Conservation (phyloP, 1,284 basidiomycete genomes). For the Somion occarium region DNA sequence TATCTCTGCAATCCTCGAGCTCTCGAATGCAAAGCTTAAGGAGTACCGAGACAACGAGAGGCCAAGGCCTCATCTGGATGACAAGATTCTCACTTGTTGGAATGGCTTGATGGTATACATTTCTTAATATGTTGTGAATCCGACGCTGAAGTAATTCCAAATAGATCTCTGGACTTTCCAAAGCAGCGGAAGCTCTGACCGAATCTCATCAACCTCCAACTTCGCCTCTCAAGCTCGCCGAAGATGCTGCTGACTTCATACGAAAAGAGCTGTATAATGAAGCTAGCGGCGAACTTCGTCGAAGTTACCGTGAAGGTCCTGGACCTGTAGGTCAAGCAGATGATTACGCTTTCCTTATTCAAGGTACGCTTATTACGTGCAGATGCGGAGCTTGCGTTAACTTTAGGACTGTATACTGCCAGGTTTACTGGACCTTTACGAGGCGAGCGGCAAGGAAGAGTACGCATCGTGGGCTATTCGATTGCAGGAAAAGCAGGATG, state of each 20-base stretch:
- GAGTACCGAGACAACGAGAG: constrained; percentile 31
- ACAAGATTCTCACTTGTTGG: constrained; percentile 42
- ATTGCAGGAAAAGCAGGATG: constrained; percentile 37
- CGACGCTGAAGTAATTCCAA: no score
- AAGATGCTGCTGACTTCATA: constrained; percentile 19
- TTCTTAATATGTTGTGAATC: no score
- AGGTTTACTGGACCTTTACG: constrained; percentile 33
- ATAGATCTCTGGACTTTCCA: constrained; percentile 25
- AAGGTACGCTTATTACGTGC: no score
- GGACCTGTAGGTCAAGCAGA: constrained; percentile 24
- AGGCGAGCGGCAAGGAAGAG: constrained; percentile 32
- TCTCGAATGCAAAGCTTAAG: constrained; percentile 23
- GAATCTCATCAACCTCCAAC: constrained; percentile 7
- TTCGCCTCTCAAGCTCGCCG: constrained; percentile 17
- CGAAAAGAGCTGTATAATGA: constrained; percentile 18
- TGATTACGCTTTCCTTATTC: constrained; percentile 28
- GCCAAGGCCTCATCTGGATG: constrained; percentile 38
- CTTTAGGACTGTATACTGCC: not conserved
- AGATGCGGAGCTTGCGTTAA: no score
- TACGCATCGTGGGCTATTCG: constrained; percentile 31
- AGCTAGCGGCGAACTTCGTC: constrained; percentile 16
- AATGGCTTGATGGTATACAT: constrained; percentile 43
- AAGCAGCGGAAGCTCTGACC: constrained; percentile 17
- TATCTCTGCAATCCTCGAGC: constrained; percentile 18
- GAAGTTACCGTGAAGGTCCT: constrained; percentile 24